Evolutionary conservation across 176 grass and related monocot species (phyloP), one percentile per base, ranked within the genome.

Genomic region (Echinochloa phyllopogon): DNA sequence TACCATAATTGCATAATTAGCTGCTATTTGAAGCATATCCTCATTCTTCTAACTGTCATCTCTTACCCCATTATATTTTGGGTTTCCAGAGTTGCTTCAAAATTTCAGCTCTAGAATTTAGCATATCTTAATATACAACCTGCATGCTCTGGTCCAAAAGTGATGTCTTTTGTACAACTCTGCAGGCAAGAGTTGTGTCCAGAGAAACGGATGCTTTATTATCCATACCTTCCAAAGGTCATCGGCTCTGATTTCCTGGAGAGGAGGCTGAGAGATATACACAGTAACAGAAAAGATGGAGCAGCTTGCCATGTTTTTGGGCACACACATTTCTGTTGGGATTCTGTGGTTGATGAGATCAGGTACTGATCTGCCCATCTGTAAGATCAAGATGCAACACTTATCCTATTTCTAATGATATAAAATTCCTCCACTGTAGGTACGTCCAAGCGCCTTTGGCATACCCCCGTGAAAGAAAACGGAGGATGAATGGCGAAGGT

Each of bases 321-420:
- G 55, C 96, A 98, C 71, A 98, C 96, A 14, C 96, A 98, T 87
- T 98, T 98, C 87, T 93, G 93, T 72, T 98, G 96, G 96, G 96
- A 98, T 83, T 86, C 89, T 74, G 68, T 92, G n/a, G 62, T 94
- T 68, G 91, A 94, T 41, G 80, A 82, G 33, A 95, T 98, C 83
- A 98, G 96, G 96, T 98, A 94, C 42, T 5, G 68, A 73, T 87
- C n/a, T 55, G 51, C 10, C 37, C 21, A 27, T 58, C 65, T 53
- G 5, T 44, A 21, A 25, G 45, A 92, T 4, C 6, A 56, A 51
- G 12, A 86, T 86, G 25, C 33, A 72, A 65, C 16, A 39, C 40
- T 49, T 81, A 20, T 77, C 59, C 47, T 52, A 60, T 44, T 9
- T 43, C 16, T n/a, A 52, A 44, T 29, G 52, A 17, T 52, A 57